A percentile compares a stretch with the other conserved stretches of the same genome.
phyloP scores from a whole-genome alignment of 176 grass and related monocot genomes.

The Phragmites australis region DNA sequence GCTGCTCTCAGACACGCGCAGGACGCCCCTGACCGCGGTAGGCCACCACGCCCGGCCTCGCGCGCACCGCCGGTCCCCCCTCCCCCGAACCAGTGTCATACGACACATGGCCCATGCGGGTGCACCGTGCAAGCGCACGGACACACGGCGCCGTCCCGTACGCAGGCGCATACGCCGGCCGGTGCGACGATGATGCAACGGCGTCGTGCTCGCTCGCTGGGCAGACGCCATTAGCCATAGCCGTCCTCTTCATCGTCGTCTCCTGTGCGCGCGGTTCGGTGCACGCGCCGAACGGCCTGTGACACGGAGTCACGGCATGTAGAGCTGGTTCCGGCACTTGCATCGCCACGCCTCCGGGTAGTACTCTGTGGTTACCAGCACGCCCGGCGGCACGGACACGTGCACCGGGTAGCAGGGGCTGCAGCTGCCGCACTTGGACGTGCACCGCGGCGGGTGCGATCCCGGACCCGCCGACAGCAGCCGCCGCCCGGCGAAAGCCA shows the following conservation, averaged over 20 bases:
- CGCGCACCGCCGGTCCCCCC: neutral
- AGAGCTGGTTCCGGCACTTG: slow-evolving; percentile 85
- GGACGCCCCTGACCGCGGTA: neutral
- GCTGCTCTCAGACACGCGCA: neutral
- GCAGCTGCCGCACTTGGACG: slow-evolving; percentile 78
- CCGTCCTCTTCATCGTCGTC: neutral
- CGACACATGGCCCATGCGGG: neutral
- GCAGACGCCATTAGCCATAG: neutral
- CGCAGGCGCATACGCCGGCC: neutral
- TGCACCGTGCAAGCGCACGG: neutral
- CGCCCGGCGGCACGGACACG: slow-evolving; percentile 70
- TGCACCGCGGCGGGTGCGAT: slow-evolving; percentile 75
- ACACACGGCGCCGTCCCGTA: neutral
- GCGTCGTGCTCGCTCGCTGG: neutral
- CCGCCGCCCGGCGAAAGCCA: slow-evolving; percentile 5
- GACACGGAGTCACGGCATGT: slow-evolving; percentile 79
- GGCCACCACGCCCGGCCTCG: neutral
- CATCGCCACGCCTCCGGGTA: slow-evolving; percentile 95
- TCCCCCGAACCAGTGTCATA: too few relatives aligned
- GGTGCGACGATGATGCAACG: neutral
- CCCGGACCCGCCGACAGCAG: slow-evolving; percentile 50
- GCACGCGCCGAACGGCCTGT: neutral
- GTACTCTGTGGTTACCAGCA: slow-evolving; percentile 69
- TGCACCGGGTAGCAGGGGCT: slow-evolving; percentile 74
- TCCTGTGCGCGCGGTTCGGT: neutral